Evolutionary conservation across 768 basidiomycete species (phyloP).

Genomic region (Tulasnella sp.): DNA sequence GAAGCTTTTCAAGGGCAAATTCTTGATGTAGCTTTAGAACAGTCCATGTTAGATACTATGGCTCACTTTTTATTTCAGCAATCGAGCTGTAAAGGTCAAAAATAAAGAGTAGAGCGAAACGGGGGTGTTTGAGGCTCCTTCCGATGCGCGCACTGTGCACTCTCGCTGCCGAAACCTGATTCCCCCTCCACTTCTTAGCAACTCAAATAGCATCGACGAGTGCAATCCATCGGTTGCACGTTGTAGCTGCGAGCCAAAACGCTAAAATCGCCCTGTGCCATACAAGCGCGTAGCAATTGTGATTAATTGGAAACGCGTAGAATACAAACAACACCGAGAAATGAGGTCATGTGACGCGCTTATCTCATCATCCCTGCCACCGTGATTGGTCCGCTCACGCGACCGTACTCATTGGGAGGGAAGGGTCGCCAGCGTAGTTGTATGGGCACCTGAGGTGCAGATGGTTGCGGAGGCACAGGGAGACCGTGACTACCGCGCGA

Average conservation of each 20-base stretch:
- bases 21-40: neutral
- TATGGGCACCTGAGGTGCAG: neutral
- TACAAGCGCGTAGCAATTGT: neutral
- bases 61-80: neutral
- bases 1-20: neutral
- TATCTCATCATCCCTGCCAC: constrained; percentile 10
- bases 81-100: neutral
- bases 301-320: neutral
- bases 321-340: neutral
- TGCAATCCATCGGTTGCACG: neutral
- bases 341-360: neutral
- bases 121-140: neutral
- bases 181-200: neutral
- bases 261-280: neutral
- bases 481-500: neutral
- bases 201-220: neutral
- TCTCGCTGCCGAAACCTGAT: neutral
- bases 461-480: constrained; percentile 6
- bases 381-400: constrained; percentile 9
- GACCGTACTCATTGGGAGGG: constrained; percentile 8
- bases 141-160: neutral
- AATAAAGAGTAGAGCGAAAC: neutral
- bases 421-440: constrained; percentile 4
- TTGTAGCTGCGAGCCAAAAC: neutral
- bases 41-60: neutral